These are phyloP conservation scores for Malassezia furfur DNA, from an alignment of 1,284 basidiomycete species.

Conservation along the genomic window DNA sequence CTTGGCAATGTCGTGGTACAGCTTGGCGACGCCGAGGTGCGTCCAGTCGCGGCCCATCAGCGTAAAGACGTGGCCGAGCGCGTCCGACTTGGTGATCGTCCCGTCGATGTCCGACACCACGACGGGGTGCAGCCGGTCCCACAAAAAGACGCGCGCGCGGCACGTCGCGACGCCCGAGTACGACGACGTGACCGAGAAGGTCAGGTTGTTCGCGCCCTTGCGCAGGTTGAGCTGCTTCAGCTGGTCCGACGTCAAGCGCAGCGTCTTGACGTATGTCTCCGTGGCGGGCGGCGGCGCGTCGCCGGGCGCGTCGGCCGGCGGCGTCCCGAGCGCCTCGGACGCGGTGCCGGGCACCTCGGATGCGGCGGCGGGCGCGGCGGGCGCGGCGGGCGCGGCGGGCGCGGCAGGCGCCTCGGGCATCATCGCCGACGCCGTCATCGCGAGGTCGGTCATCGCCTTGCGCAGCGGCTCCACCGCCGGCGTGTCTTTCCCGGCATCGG, in stretches of 20 bases:
- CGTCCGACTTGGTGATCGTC: constrained; percentile 90
- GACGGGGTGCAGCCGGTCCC: constrained; percentile 79
- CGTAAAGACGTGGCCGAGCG: constrained; percentile 90
- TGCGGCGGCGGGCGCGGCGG: background rate
- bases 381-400: background rate
- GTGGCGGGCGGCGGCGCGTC: constrained; percentile 28
- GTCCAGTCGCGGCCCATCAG: constrained; percentile 99
- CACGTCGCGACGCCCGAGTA: constrained; percentile 70
- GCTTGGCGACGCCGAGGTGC: constrained; percentile 89
- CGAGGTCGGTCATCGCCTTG: background rate
- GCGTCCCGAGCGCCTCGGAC: background rate
- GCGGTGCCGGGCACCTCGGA: too few relatives aligned
- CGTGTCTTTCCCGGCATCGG: too few relatives aligned
- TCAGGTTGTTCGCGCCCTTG: constrained; percentile 80
- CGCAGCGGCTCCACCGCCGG: background rate
- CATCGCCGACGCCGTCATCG: background rate
- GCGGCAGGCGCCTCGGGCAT: background rate
- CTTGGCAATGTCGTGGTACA: constrained; percentile 86
- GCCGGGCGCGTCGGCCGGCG: background rate
- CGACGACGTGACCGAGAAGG: constrained; percentile 77
- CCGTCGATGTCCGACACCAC: constrained; percentile 98
- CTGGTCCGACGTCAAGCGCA: constrained; percentile 75
- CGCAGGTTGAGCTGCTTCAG: constrained; percentile 64
- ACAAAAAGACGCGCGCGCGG: constrained; percentile 85
- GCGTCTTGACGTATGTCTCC: constrained; percentile 77